These are phyloP conservation scores for Saturnispora hagleri DNA, from an alignment of 805 yeast species.

Conservation along the genomic window DNA sequence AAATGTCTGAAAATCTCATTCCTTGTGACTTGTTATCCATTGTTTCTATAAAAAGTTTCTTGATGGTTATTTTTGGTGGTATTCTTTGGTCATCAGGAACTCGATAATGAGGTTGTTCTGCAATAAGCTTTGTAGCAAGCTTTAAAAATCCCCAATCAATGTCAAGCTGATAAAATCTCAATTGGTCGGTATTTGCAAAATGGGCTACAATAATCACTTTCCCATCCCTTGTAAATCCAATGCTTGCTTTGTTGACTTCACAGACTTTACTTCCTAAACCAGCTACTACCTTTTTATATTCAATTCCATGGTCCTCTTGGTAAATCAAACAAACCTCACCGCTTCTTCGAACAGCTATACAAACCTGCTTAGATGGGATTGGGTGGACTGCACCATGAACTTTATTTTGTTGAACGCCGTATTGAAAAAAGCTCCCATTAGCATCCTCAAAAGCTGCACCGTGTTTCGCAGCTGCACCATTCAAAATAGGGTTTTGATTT, in stretches of 20 bases:
- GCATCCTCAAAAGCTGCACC: constrained; percentile 31
- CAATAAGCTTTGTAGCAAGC: constrained; percentile 38
- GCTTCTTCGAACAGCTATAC: constrained; percentile 52
- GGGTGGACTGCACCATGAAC: constrained; percentile 64
- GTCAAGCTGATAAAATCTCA: constrained; percentile 34
- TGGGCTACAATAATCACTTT: constrained; percentile 35
- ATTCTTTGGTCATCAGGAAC: constrained; percentile 38
- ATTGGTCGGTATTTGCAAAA: constrained; percentile 27
- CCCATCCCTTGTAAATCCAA: constrained; percentile 46
- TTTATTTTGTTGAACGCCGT: constrained; percentile 50
- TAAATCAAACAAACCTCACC: constrained; percentile 54
- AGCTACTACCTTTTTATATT: constrained; percentile 35
- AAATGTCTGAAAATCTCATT: constrained; percentile 24
- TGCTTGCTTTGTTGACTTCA: constrained; percentile 30
- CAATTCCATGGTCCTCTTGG: constrained; percentile 56
- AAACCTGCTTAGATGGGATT: constrained; percentile 55
- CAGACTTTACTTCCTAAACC: constrained; percentile 20
- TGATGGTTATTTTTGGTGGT: constrained; percentile 32
- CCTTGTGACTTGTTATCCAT: constrained; percentile 12
- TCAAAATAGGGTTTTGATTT: constrained; percentile 20
- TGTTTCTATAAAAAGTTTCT: constrained; percentile 24
- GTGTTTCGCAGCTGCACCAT: constrained; percentile 28
- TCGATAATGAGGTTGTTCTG: constrained; percentile 38
- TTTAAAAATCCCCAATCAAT: constrained; percentile 51
- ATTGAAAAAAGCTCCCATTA: constrained; percentile 33